Conservation (phyloP, 139 green algal species). For the Closterium sp. region DNA sequence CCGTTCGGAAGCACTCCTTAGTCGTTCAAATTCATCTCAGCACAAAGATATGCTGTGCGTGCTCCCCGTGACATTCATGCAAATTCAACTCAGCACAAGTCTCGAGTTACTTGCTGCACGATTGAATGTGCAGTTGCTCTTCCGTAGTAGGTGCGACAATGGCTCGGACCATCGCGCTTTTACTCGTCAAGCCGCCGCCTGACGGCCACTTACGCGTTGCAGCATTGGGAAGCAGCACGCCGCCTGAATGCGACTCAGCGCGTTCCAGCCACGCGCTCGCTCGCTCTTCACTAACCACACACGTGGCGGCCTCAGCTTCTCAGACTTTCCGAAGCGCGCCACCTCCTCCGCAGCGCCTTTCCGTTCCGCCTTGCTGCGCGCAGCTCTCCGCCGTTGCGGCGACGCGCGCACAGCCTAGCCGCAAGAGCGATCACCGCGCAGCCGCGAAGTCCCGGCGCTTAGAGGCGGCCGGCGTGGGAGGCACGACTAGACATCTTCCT, state of each 20-base stretch:
- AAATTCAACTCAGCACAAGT: too few relatives aligned
- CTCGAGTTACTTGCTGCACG: background rate
- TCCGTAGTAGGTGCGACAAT: background rate
- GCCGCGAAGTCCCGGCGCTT: background rate
- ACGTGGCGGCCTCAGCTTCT: background rate
- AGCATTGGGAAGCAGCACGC: background rate
- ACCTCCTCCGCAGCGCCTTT: background rate
- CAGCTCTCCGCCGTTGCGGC: too few relatives aligned
- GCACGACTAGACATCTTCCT: background rate
- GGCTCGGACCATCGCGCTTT: background rate
- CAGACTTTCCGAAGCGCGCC: background rate
- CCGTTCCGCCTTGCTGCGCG: background rate
- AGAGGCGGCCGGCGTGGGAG: background rate
- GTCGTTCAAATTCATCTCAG: background rate
- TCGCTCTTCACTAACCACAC: background rate
- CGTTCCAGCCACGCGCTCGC: background rate
- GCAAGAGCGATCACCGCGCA: background rate
- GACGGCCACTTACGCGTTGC: background rate
- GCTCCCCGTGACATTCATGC: background rate
- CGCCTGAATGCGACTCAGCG: background rate
- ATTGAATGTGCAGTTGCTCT: background rate
- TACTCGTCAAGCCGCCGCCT: background rate
- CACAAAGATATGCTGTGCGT: background rate
- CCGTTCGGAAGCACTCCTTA: background rate
- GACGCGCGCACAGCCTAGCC: too few relatives aligned